Conservation (phyloP, 2,329 filamentous ascomycete species). For the Pseudocercospora crystallina region DNA sequence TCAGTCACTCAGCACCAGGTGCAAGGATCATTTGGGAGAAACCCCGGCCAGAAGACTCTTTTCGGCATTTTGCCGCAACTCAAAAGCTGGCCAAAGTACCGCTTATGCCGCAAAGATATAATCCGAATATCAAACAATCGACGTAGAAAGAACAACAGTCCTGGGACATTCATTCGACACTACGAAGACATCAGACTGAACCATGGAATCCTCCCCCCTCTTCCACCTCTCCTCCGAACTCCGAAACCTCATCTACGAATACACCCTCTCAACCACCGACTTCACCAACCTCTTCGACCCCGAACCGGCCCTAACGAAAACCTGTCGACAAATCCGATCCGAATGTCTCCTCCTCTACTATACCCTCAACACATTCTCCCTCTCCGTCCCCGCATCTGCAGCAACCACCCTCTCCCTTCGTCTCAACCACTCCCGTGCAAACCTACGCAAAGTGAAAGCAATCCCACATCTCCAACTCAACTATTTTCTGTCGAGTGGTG, state of each 20-base stretch:
- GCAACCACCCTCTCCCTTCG: too few relatives aligned
- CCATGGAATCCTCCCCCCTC: constrained; percentile 9
- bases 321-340: constrained; percentile 20
- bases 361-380: constrained; percentile 24
- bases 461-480: constrained; percentile 1
- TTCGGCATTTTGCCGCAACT: too few relatives aligned
- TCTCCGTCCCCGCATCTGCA: constrained; percentile 6
- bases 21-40: too few relatives aligned
- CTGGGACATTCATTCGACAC: too few relatives aligned
- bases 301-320: constrained; percentile 9
- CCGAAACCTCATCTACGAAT: constrained; percentile 18
- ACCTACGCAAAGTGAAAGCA: neutral
- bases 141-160: too few relatives aligned
- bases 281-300: neutral
- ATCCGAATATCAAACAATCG: too few relatives aligned
- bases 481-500: constrained; percentile 12
- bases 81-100: too few relatives aligned
- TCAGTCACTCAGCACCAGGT: too few relatives aligned
- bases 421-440: neutral
- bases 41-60: too few relatives aligned
- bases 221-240: constrained; percentile 15
- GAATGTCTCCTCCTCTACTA: constrained; percentile 24
- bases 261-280: neutral
- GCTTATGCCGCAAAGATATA: too few relatives aligned
- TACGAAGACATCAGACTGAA: too few relatives aligned